A percentile compares a stretch with the other conserved stretches of the same genome.
These are phyloP conservation scores for Osmanthus fragrans DNA, from an alignment of 257 asterid species.

Conservation along the genomic window DNA sequence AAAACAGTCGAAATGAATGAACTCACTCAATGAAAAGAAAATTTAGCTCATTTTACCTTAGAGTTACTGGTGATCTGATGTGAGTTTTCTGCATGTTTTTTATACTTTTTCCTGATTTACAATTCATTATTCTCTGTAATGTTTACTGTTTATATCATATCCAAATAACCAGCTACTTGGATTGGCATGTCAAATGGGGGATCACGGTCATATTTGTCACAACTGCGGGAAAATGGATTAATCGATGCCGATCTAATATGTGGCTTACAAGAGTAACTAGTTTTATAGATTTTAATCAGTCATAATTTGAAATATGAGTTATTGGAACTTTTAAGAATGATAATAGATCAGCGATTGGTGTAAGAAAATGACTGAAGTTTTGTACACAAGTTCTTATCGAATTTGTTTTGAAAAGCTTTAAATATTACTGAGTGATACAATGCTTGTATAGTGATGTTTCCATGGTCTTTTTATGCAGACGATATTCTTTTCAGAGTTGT, in stretches of 20 bases:
- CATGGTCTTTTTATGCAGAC: slow-evolving; percentile 54
- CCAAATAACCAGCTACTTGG: background rate
- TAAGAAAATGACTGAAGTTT: background rate
- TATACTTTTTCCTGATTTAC: background rate
- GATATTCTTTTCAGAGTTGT: slow-evolving; percentile 79
- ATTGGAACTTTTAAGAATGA: background rate
- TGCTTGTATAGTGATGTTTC: background rate
- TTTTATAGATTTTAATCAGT: background rate
- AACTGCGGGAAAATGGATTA: background rate
- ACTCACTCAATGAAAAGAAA: background rate
- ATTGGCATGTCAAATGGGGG: background rate
- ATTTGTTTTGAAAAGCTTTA: background rate
- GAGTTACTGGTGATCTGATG: background rate
- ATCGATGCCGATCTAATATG: background rate
- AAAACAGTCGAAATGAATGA: background rate
- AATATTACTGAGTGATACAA: background rate
- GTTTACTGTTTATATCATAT: background rate
- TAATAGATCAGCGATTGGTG: background rate
- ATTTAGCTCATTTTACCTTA: background rate
- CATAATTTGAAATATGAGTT: background rate
- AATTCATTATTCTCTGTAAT: background rate
- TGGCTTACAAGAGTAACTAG: background rate
- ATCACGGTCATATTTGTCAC: background rate
- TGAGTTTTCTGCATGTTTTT: background rate
- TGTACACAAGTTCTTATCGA: background rate